A percentile compares a stretch with the other conserved stretches of the same genome.
Evolutionary conservation across 2,329 filamentous ascomycete species (phyloP).

Genomic region (Fusarium goolgardi): DNA sequence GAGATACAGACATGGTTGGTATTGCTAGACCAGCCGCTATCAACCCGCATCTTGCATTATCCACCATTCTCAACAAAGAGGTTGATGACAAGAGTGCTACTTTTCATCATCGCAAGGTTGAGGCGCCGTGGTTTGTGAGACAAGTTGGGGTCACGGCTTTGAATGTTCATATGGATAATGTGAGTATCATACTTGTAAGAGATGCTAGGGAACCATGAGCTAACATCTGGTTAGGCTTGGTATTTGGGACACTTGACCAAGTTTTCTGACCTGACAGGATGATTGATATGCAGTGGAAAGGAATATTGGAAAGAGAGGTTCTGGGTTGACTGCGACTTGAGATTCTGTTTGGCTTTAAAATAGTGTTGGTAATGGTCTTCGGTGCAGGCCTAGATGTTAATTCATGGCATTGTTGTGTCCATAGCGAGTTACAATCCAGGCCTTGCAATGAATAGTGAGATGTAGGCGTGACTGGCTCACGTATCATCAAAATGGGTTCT

Average conservation of each 20-base stretch:
- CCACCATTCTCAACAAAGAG: background rate
- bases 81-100: background rate
- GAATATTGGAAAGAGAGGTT: background rate
- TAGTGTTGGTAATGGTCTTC: too few relatives aligned
- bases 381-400: too few relatives aligned
- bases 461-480: too few relatives aligned
- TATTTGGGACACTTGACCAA: background rate
- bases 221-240: background rate
- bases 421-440: too few relatives aligned
- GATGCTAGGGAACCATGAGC: background rate
- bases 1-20: background rate
- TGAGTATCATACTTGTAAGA: background rate
- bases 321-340: background rate
- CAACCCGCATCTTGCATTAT: background rate
- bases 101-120: background rate
- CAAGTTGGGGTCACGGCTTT: background rate
- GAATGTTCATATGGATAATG: slow-evolving; percentile 1
- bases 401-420: too few relatives aligned
- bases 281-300: background rate
- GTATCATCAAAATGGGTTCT: too few relatives aligned
- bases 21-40: background rate
- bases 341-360: too few relatives aligned
- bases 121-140: background rate
- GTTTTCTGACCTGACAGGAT: background rate
- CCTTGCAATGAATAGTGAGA: too few relatives aligned